Evolutionary conservation across 2,329 filamentous ascomycete genomes (phyloP), one percentile per base, ranked within the genome.

Genomic region (Knoxdaviesia capensis): DNA sequence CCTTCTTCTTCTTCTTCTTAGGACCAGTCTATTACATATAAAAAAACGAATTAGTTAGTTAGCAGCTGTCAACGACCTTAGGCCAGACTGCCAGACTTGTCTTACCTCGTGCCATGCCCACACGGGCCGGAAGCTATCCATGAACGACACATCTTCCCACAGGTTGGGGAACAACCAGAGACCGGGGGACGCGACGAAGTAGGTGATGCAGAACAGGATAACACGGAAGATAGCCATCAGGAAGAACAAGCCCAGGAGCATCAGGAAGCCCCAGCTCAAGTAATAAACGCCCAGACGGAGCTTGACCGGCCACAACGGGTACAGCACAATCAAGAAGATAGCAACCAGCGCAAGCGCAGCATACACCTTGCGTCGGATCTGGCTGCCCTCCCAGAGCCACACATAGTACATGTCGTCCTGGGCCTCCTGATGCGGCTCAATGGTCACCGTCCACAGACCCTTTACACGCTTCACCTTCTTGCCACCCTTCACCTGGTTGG

Each of bases 131-230:
- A 98, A 98, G 54, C 83, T 92, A 57, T 98, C 90, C 60, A 98
- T 80, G 64, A 98, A 96, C 6, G 88, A 93, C 31, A 98, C 90
- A 56, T 98, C 90, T 59, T 98, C 90, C 66, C 94, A 98, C 20
- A 98, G 65, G 56, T 98, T 98, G 40, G 90, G 90, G 63, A 88
- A 98, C 38, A 98, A 69, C 90, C 90, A 98, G n/a, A 98, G 68
- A 52, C 90, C 90, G 3, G 90, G 90, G 4, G 87, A 66, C 1
- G 75, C 68, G 10, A 71, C 68, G 55, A 96, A 93, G 61, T 93
- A 86, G 28, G 90, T 96, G 56, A 93, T 62, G 56, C 84, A 80
- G 66, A 98, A 98, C 31, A 98, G 68, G 46, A 98, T 93, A 44
- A 96, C 71, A 46, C 90, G 78, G 72, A 98, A 86, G 54, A 98